Base-by-base conservation (phyloP, 106 monocot genomes). In the Narthecium ossifragum region DNA sequence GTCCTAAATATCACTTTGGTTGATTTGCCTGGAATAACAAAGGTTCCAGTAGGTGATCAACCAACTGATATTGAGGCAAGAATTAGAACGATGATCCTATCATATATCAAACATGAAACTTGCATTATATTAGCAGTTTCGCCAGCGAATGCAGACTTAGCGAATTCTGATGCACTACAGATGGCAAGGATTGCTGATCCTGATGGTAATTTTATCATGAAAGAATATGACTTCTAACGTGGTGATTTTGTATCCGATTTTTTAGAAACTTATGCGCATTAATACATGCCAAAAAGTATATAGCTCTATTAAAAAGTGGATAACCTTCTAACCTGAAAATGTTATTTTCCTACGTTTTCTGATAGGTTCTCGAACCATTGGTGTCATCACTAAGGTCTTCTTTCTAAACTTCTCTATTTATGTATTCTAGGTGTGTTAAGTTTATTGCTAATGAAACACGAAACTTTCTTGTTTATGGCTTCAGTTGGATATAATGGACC, bases 311-410 rank as follows among this genome's bases (percentile, higher is more conserved):
- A 50, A 8, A 21, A 21, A 50, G 50, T n/a, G n/a, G 50, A 21
- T 5, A 21, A 1, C 2, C 50, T 1, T 29, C 1, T 26, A 28
- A 51, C 50, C 9, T 27, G 26, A 28, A 28, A 20, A 57, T 22
- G 20, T 32, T 58, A 38, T 38, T 57, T 5, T 29, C 9, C 52
- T 34, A 62, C 6, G n/a, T 31, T 69, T 59, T 25, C 28, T 54
- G 22, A 28, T 56, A 80, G 87, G 83, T 31, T 83, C 73, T n/a
- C 71, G 80, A 26, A 90, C 94, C 53, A 90, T 96, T 76, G 94
- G 94, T 74, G 94, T 96, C 25, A 90, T 96, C 73, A 96, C 94
- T 23, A 96, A 96, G 94, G 94, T 96, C 26, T 60, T 31, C 31
- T 49, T 43, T 26, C 6, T 63, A 25, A 20, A n/a, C 24, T 21